Base-by-base conservation (phyloP, 306 rosid species). In the Carpinus fangiana region DNA sequence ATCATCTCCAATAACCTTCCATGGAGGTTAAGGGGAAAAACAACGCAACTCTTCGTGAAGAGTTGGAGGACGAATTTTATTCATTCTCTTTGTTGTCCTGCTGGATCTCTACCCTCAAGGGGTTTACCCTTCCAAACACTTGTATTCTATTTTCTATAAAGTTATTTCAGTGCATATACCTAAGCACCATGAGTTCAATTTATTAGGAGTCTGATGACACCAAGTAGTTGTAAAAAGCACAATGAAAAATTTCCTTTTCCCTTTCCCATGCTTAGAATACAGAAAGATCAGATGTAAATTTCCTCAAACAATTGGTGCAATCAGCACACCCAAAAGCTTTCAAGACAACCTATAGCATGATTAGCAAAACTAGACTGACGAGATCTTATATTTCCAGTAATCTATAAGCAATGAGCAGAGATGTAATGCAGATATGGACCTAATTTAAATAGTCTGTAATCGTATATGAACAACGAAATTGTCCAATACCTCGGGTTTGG, bases 401-500 rank as follows among this genome's bases (percentile, higher is more conserved):
- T 73, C 68, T 20, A 52, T 23, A 70, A 62, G 53, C 28, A 60
- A 41, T n/a, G 5, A 18, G 81, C 47, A 53, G 65, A 38, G 43
- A 70, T 31, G 54, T 61, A 48, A 78, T 23, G 67, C 60, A 66
- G 36, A 75, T 53, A 73, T 43, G 61, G 20, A 62, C 54, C 56
- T 55, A 28, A 18, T 67, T 7, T 16, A 50, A 73, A 55, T 3
- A 17, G 8, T 43, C 28, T 11, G 20, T 9, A 31, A 28, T 69
- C 59, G 34, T n/a, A 54, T 34, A 64, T 65, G 46, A 68, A 74
- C 72, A 77, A 72, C 73, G 52, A 84, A 84, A 78, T 74, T 64
- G 73, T 53, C 68, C 26, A 76, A 64, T 88, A 92, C 98, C 97
- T 89, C 48, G 94, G 98, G 78, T 94, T 87, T 79, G 90, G 75